These are phyloP conservation scores for Phytophthora foliorum DNA, from an alignment of 352 stramenopile genomes.

Conservation along the genomic window DNA sequence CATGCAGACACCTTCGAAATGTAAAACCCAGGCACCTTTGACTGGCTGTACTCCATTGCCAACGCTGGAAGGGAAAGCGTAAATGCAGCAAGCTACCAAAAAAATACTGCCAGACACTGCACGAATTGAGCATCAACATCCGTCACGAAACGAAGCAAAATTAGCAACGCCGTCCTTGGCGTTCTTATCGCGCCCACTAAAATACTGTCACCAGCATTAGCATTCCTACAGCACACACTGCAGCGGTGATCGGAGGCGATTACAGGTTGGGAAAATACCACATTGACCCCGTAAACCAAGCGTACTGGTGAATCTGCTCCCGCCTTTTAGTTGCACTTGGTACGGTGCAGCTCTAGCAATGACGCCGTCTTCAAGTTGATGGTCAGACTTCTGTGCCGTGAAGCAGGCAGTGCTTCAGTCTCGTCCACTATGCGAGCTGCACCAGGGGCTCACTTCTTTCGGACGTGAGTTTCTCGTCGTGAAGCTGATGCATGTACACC, in stretches of 20 bases:
- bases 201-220: not conserved
- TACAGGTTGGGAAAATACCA: not conserved
- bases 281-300: not conserved
- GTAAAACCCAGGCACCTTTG: constrained; percentile 21
- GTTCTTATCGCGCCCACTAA: constrained; percentile 18
- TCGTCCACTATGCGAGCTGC: not conserved
- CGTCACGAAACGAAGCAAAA: not conserved
- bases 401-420: no score
- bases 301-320: constrained; percentile 11
- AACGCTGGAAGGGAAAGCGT: not conserved
- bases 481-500: not conserved
- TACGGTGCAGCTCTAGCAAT: not conserved
- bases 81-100: not conserved
- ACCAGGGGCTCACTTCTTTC: not conserved
- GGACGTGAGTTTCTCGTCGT: constrained; percentile 2
- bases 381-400: no score
- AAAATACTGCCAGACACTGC: not conserved
- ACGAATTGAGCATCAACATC: not conserved
- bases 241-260: not conserved
- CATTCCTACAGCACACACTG: no score
- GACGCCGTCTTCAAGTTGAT: constrained; percentile 6
- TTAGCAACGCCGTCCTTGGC: constrained; percentile 1
- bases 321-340: constrained; percentile 2
- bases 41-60: constrained; percentile 44
- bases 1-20: no score